phyloP scores from a whole-genome alignment of 352 stramenopile species.

The Globisporangium radiosum region DNA sequence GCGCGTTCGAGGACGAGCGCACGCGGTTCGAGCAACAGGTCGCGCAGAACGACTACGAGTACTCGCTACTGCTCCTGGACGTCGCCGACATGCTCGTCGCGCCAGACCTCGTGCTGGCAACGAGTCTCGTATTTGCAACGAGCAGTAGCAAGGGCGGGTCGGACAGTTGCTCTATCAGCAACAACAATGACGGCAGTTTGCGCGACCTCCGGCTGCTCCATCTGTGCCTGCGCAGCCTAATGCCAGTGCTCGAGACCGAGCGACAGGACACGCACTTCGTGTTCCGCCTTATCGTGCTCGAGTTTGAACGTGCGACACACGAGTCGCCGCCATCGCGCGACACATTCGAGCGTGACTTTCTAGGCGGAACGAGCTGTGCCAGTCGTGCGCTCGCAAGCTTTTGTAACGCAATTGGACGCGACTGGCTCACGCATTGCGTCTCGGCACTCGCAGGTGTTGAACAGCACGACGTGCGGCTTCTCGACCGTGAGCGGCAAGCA shows the following conservation, averaged over 20 bases:
- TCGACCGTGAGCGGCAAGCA: not conserved
- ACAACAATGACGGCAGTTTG: not conserved
- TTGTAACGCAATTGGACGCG: conserved; percentile 20
- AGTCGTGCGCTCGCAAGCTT: conserved; percentile 27
- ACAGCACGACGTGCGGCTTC: not conserved
- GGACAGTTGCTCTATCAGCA: not conserved
- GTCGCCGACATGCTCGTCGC: conserved; percentile 39
- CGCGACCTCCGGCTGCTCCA: conserved; percentile 5
- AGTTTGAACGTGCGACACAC: conserved; percentile 15
- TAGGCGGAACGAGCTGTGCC: conserved; percentile 27
- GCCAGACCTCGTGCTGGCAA: conserved; percentile 27
- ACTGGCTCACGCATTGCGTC: conserved; percentile 26
- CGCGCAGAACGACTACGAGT: conserved; percentile 67
- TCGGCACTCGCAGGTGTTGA: not conserved
- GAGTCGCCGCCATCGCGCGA: not conserved
- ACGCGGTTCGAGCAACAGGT: conserved; percentile 36
- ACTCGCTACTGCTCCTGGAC: conserved; percentile 49
- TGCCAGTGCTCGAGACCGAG: conserved; percentile 45
- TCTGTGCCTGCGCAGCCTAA: conserved; percentile 30
- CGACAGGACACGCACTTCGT: conserved; percentile 40
- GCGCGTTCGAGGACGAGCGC: conserved; percentile 31
- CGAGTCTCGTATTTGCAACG: conserved; percentile 18
- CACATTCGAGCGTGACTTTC: conserved; percentile 18
- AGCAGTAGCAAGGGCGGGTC: not conserved
- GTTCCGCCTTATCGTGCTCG: conserved; percentile 31